Percentiles rank a stretch among this genome's conserved stretches.
Conservation (phyloP, 2,329 filamentous ascomycete genomes). For the Tolypocladium guangdongense region DNA sequence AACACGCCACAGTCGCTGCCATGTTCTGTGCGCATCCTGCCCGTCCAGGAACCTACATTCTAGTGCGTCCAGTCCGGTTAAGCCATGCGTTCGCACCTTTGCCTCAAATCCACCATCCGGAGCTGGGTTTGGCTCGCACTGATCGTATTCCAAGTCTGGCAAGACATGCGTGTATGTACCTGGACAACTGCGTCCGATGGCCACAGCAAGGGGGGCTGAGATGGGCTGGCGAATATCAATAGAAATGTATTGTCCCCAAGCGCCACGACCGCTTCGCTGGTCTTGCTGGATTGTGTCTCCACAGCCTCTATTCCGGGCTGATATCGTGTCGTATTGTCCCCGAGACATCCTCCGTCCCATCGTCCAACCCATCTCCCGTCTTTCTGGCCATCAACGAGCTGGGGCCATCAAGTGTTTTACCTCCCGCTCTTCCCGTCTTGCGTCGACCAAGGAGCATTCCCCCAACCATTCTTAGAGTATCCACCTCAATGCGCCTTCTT, state of each 20-base stretch:
- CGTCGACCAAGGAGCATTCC: neutral
- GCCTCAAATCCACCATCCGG: neutral
- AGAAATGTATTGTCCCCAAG: neutral
- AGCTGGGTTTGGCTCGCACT: neutral
- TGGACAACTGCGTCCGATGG: neutral
- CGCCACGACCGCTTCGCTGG: neutral
- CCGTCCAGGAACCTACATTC: neutral
- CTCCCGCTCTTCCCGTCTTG: neutral
- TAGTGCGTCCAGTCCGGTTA: neutral
- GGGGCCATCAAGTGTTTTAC: neutral
- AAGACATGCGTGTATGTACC: neutral
- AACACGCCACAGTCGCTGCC: neutral
- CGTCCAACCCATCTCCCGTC: neutral
- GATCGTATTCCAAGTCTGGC: neutral
- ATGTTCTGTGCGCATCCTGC: neutral
- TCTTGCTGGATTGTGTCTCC: neutral
- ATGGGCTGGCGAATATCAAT: neutral
- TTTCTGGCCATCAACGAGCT: neutral
- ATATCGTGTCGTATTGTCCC: neutral
- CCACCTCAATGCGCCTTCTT: slow-evolving; percentile 16
- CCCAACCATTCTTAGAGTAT: neutral
- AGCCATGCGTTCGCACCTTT: too few relatives aligned
- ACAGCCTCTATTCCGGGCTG: neutral
- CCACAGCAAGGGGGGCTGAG: neutral
- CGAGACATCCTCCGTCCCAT: neutral